Percentiles rank a stretch among this genome's conserved stretches.
Conservation (phyloP, 139 green algal genomes). For the Picochlorum costavermella region DNA sequence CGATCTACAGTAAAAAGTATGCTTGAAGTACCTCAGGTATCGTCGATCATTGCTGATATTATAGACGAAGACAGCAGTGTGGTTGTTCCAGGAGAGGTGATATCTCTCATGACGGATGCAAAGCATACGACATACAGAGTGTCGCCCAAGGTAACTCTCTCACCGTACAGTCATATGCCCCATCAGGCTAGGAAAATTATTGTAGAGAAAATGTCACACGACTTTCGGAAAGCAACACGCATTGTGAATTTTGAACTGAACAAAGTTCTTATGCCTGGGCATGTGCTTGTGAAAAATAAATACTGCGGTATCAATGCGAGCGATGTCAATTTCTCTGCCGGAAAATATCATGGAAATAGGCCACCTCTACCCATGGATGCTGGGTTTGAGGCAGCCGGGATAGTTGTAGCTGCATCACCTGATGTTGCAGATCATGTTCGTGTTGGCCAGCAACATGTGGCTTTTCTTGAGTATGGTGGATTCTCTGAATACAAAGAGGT, state of each 20-base stretch:
- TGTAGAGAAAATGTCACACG: constrained; percentile 33
- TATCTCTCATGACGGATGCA: constrained; percentile 7
- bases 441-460: constrained; percentile 45
- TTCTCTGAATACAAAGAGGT: constrained; percentile 49
- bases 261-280: background rate
- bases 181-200: background rate
- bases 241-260: constrained; percentile 30
- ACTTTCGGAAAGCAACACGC: constrained; percentile 52
- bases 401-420: constrained; percentile 47
- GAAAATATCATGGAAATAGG: constrained; percentile 17
- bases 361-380: constrained; percentile 57
- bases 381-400: constrained; percentile 67
- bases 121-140: constrained; percentile 36
- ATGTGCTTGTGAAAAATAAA: constrained; percentile 53
- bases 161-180: too few species aligned
- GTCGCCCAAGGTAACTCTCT: constrained; percentile 6
- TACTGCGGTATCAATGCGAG: constrained; percentile 68
- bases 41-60: too few species aligned
- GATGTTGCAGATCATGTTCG: constrained; percentile 27
- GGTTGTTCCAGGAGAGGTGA: too few species aligned
- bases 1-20: constrained; percentile 4
- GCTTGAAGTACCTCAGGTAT: constrained; percentile 17
- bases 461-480: constrained; percentile 57
- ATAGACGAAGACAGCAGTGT: background rate
- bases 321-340: constrained; percentile 75